Base-by-base conservation (phyloP, 441 rosid genomes). In the Adansonia madagascariensis region DNA sequence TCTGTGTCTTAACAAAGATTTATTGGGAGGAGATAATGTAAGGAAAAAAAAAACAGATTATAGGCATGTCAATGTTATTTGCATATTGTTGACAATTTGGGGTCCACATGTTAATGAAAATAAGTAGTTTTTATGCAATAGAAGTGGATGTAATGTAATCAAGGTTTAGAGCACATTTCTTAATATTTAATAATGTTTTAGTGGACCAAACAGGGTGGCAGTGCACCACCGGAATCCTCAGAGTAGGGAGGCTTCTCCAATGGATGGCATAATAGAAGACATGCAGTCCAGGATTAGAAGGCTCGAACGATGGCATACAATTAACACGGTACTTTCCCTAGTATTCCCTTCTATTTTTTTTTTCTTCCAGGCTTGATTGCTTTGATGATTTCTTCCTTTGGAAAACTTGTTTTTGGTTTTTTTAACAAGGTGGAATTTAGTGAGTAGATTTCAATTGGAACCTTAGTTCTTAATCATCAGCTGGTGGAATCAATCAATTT, bases 271-370 rank as follows among this genome's bases (percentile, higher is more conserved):
- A 18, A 85, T 94, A 76, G 99, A 97, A 74, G 98, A 93, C 73
- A 82, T 97, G 97, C 98, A 93, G 73, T 84, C 90, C 56, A 84
- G 99, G 82, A 92, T 97, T 68, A 93, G 89, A 83, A 88, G 97
- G 83, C 94, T 70, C 3, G 99, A 97, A 84, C 90, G 96, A 50
- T 93, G 98, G 98, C 95, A 94, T 24, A 79, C 97, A 7, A 91
- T 97, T 67, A 97, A 97, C 78, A 89, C 97, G 90, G 99, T 97
- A 91, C n/a, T 44, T 74, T 14, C 65, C 78, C 61, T 46, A 31
- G 15, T 15, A 35, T 55, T 68, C 44, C 71, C 59, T 31, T 47
- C 3, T 15, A 27, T 22, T 15, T 7, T 6, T 12, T 74, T 2
- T 35, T 35, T 35, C 41, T 35, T 11, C 47, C 22, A 0, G 17